A percentile compares a stretch with the other conserved stretches of the same genome.
phyloP scores from a whole-genome alignment of 2,329 filamentous ascomycete species.

The Penicillium sp. region DNA sequence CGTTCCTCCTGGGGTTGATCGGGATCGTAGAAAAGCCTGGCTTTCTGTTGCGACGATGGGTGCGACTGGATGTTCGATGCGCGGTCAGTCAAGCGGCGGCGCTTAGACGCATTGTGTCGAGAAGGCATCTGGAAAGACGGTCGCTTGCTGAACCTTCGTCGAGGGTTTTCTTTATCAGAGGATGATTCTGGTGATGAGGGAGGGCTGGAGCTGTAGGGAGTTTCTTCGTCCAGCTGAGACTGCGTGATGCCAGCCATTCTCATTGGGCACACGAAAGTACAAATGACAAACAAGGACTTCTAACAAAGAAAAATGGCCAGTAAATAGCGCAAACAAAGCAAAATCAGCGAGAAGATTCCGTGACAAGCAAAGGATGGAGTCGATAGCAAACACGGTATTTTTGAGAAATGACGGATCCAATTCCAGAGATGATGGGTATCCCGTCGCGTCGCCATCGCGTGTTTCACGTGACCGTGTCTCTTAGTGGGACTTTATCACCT shows the following conservation, averaged over 20 bases:
- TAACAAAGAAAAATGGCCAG: slow-evolving; percentile 9
- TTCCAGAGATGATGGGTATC: neutral
- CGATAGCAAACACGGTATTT: neutral
- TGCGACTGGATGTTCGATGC: slow-evolving; percentile 31
- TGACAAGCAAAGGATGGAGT: neutral
- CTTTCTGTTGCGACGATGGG: slow-evolving; percentile 33
- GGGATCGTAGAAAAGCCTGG: slow-evolving; percentile 70
- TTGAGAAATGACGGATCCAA: neutral
- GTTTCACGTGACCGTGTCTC: slow-evolving; percentile 1
- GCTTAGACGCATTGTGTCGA: slow-evolving; percentile 40
- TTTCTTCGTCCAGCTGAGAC: slow-evolving; percentile 18
- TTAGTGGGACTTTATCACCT: neutral
- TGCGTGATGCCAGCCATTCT: slow-evolving; percentile 32
- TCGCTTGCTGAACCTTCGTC: slow-evolving; percentile 45
- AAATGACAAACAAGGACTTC: slow-evolving; percentile 8
- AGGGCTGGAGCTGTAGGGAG: slow-evolving; percentile 14
- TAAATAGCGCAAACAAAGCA: slow-evolving; percentile 1
- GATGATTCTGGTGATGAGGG: slow-evolving; percentile 38
- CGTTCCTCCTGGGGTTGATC: slow-evolving; percentile 77
- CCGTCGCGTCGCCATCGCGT: slow-evolving; percentile 4
- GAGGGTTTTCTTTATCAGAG: slow-evolving; percentile 55
- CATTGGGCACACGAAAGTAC: slow-evolving; percentile 19
- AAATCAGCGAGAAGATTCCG: neutral
- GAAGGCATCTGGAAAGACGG: slow-evolving; percentile 10
- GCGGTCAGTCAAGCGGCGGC: slow-evolving; percentile 46